phyloP scores from a whole-genome alignment of 2,329 filamentous ascomycete genomes.

The Colletotrichum siamense region DNA sequence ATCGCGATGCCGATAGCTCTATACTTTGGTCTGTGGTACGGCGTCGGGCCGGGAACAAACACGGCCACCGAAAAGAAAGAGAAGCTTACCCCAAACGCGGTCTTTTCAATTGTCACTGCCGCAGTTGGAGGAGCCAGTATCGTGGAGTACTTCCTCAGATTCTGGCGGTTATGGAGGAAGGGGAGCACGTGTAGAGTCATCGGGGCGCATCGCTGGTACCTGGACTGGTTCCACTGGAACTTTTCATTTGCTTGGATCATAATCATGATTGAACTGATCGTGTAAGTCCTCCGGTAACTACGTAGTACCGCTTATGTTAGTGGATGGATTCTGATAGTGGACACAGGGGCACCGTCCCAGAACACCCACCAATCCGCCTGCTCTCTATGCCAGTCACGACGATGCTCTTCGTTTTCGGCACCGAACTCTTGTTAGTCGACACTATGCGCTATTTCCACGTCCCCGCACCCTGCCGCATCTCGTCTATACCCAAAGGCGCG shows the following conservation, averaged over 20 bases:
- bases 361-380: constrained; percentile 46
- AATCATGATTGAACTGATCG: constrained; percentile 61
- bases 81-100: constrained; percentile 29
- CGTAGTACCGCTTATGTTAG: too few relatives aligned
- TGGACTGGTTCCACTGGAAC: constrained; percentile 65
- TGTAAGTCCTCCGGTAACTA: constrained; percentile 28
- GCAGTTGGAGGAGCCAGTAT: constrained; percentile 58
- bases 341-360: constrained; percentile 23
- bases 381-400: constrained; percentile 56
- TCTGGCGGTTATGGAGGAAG: constrained; percentile 59
- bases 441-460: constrained; percentile 47
- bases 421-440: constrained; percentile 55
- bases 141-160: constrained; percentile 56
- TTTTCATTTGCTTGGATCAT: constrained; percentile 59
- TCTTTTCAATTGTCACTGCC: constrained; percentile 60
- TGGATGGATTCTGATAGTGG: background rate
- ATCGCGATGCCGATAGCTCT: constrained; percentile 62
- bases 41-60: constrained; percentile 32
- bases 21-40: constrained; percentile 67
- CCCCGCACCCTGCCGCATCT: constrained; percentile 55
- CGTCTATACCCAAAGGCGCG: constrained; percentile 53
- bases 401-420: constrained; percentile 57
- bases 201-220: constrained; percentile 35
- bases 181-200: constrained; percentile 54
- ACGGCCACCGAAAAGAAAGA: constrained; percentile 37